These are phyloP conservation scores for Lachnellula occidentalis DNA, from an alignment of 2,329 filamentous ascomycete species.

Conservation along the genomic window DNA sequence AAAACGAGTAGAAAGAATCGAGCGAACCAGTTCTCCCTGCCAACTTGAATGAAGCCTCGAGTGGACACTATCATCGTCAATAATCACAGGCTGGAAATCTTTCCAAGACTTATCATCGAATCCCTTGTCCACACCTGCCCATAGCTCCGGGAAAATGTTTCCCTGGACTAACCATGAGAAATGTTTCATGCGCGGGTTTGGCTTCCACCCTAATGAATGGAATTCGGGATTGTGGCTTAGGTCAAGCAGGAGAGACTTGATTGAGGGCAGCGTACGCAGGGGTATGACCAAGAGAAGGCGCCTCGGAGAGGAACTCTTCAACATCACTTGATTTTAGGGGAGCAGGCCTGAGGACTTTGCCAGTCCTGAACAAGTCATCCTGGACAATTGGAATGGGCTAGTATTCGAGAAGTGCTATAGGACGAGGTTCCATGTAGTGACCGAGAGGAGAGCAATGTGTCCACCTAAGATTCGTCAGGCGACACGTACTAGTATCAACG, in stretches of 20 bases:
- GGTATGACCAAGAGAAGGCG: background rate
- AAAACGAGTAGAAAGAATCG: no score
- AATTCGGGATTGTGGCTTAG: conserved; percentile 1
- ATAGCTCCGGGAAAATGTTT: background rate
- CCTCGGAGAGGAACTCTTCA: background rate
- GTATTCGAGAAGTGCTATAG: conserved; percentile 5
- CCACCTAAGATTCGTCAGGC: background rate
- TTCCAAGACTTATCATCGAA: conserved; percentile 2
- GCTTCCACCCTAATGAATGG: background rate
- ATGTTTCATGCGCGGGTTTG: background rate
- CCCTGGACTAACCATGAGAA: conserved; percentile 4
- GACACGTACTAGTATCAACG: background rate
- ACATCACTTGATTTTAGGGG: background rate
- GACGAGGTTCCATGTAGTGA: conserved; percentile 4
- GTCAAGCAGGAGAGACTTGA: conserved; percentile 1
- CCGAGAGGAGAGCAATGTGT: conserved; percentile 4
- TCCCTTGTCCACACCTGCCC: conserved; percentile 1
- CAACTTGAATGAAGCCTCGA: background rate
- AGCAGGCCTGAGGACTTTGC: background rate
- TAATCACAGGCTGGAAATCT: conserved; percentile 3
- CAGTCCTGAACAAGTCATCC: conserved; percentile 1
- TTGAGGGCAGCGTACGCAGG: background rate
- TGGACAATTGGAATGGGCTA: conserved; percentile 2
- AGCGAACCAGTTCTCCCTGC: conserved; percentile 2
- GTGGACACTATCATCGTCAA: conserved; percentile 3